These are phyloP conservation scores for Candida dendrica DNA, from an alignment of 805 yeast species.

Conservation along the genomic window DNA sequence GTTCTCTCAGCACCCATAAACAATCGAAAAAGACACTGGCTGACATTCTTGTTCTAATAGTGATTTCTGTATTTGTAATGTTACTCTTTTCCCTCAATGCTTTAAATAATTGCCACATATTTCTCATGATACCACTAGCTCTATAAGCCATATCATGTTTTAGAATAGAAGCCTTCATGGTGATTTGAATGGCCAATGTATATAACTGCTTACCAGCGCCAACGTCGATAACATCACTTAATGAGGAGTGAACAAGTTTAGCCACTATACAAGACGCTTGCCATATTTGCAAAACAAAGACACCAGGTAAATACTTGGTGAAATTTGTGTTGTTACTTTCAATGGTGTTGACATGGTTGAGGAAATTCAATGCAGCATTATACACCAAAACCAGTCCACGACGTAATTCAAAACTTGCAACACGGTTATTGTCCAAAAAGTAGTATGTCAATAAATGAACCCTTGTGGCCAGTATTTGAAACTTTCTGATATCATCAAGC, in stretches of 20 bases:
- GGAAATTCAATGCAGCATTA: conserved; percentile 67
- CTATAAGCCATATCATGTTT: conserved; percentile 92
- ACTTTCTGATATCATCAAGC: conserved; percentile 62
- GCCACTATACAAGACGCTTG: conserved; percentile 85
- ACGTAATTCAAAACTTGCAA: conserved; percentile 48
- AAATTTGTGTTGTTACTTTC: conserved; percentile 53
- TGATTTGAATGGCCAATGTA: conserved; percentile 56
- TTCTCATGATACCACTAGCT: conserved; percentile 88
- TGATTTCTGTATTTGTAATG: conserved; percentile 36
- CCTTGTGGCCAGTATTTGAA: conserved; percentile 65
- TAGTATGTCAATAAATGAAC: conserved; percentile 80
- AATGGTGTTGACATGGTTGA: conserved; percentile 60
- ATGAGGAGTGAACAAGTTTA: conserved; percentile 68
- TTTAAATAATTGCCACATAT: conserved; percentile 84
- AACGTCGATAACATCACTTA: conserved; percentile 58
- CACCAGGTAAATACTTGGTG: conserved; percentile 76
- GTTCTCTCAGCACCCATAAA: conserved; percentile 74
- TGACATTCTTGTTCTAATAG: conserved; percentile 78
- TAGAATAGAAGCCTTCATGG: conserved; percentile 74
- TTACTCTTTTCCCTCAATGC: conserved; percentile 46
- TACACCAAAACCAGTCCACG: conserved; percentile 72
- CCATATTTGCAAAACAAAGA: conserved; percentile 78
- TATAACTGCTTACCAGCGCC: conserved; percentile 67
- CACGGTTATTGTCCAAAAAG: conserved; percentile 50
- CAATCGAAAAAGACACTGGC: conserved; percentile 92